Percentiles rank a stretch among this genome's conserved stretches.
phyloP scores from a whole-genome alignment of 163 green algal species.

The Trebouxia gelatinosa region DNA sequence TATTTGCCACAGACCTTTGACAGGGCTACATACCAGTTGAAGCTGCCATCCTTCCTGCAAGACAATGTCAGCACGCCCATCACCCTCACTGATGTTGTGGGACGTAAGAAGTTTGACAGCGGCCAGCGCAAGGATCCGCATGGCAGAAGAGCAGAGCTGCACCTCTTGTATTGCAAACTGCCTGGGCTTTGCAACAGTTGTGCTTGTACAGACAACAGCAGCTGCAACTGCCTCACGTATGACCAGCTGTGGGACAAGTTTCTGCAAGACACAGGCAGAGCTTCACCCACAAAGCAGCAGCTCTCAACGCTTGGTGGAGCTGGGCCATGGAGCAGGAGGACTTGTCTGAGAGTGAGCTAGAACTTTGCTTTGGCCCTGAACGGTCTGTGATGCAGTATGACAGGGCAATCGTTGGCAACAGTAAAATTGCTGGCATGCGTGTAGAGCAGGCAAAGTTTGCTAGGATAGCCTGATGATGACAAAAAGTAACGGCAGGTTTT shows the following conservation, averaged over 20 bases:
- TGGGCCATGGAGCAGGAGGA: background rate
- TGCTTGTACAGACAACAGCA: background rate
- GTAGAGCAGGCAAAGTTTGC: background rate
- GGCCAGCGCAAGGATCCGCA: background rate
- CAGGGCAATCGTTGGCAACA: background rate
- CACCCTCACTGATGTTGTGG: too few relatives aligned
- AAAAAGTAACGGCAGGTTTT: background rate
- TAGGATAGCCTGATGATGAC: background rate
- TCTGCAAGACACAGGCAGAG: background rate
- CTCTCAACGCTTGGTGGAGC: background rate
- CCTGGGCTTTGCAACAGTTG: background rate
- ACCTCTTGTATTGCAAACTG: slow-evolving; percentile 3
- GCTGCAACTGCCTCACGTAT: background rate
- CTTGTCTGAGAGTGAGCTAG: background rate
- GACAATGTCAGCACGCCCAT: background rate
- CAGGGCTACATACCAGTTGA: background rate
- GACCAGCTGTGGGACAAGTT: background rate
- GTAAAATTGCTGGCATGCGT: background rate
- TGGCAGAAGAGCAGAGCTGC: background rate
- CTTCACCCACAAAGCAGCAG: background rate
- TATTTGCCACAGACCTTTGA: background rate
- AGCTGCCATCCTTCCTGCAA: background rate
- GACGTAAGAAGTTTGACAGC: too few relatives aligned
- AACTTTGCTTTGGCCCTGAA: background rate
- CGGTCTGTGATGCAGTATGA: background rate